phyloP scores from a whole-genome alignment of 2,329 filamentous ascomycete species.

The Cadophora gregata region DNA sequence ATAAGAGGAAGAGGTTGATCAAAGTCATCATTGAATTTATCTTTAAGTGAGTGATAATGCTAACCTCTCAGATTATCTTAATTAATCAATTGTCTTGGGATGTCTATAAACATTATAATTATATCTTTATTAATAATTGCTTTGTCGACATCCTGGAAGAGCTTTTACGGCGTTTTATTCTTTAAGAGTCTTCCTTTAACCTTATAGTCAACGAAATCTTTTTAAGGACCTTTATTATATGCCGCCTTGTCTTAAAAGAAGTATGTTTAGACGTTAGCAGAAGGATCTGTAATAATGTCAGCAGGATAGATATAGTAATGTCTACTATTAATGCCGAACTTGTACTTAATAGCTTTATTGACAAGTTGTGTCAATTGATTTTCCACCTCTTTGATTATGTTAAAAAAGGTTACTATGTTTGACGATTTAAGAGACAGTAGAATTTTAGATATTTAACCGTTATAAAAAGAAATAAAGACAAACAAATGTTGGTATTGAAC shows the following conservation, averaged over 20 bases:
- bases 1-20: neutral
- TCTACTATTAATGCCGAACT: neutral
- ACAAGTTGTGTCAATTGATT: neutral
- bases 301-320: neutral
- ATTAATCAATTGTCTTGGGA: slow-evolving; percentile 1
- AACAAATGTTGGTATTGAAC: neutral
- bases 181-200: neutral
- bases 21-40: slow-evolving; percentile 9
- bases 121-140: slow-evolving; percentile 10
- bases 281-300: neutral
- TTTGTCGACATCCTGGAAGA: neutral
- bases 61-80: neutral
- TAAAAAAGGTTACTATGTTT: neutral
- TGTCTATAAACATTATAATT: slow-evolving; percentile 5
- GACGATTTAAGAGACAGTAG: neutral
- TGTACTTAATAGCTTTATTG: slow-evolving; percentile 10
- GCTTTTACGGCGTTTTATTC: neutral
- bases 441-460: neutral
- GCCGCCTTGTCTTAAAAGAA: neutral
- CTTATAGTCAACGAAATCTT: slow-evolving; percentile 6
- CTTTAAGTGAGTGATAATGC: neutral
- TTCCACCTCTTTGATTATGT: slow-evolving; percentile 3
- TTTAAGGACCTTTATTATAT: neutral
- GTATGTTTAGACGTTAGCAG: neutral
- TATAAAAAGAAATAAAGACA: neutral